phyloP scores from a whole-genome alignment of 805 yeast species.

The Cyberlindnera japonica region DNA sequence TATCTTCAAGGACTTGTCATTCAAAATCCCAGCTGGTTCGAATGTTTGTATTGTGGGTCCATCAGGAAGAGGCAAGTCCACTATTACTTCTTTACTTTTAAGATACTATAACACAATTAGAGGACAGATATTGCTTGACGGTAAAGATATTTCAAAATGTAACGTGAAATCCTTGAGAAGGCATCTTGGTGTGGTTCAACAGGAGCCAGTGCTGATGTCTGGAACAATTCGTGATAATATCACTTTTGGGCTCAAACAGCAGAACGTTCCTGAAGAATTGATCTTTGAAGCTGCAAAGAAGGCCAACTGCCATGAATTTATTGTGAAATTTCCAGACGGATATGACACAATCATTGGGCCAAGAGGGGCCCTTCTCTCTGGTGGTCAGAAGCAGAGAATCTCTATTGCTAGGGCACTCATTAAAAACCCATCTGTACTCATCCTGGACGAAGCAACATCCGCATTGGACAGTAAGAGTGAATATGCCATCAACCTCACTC shows the following conservation, averaged over 20 bases:
- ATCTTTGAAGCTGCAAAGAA: slow-evolving; percentile 44
- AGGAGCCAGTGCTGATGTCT: slow-evolving; percentile 71
- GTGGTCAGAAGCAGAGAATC: slow-evolving; percentile 88
- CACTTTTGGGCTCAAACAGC: slow-evolving; percentile 52
- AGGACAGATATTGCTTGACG: slow-evolving; percentile 49
- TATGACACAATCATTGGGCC: slow-evolving; percentile 68
- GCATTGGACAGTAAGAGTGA: slow-evolving; percentile 75
- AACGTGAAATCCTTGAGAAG: slow-evolving; percentile 53
- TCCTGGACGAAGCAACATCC: slow-evolving; percentile 88
- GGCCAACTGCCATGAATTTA: slow-evolving; percentile 59
- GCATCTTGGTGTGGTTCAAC: slow-evolving; percentile 70
- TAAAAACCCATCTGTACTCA: slow-evolving; percentile 65
- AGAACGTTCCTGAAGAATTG: slow-evolving; percentile 46
- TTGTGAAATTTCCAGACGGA: slow-evolving; percentile 57
- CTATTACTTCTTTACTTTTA: slow-evolving; percentile 57
- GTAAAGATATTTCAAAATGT: slow-evolving; percentile 45
- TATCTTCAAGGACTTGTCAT: slow-evolving; percentile 45
- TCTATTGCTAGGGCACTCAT: slow-evolving; percentile 84
- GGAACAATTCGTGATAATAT: slow-evolving; percentile 81
- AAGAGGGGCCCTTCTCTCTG: slow-evolving; percentile 66
- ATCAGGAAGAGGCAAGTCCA: slow-evolving; percentile 92
- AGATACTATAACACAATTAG: slow-evolving; percentile 48
- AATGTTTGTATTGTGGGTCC: slow-evolving; percentile 76
- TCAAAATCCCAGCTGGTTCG: slow-evolving; percentile 51
- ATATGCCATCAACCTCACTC: slow-evolving; percentile 75